These are phyloP conservation scores for Lomentospora prolificans DNA, from an alignment of 2,329 filamentous ascomycete species.

Conservation along the genomic window DNA sequence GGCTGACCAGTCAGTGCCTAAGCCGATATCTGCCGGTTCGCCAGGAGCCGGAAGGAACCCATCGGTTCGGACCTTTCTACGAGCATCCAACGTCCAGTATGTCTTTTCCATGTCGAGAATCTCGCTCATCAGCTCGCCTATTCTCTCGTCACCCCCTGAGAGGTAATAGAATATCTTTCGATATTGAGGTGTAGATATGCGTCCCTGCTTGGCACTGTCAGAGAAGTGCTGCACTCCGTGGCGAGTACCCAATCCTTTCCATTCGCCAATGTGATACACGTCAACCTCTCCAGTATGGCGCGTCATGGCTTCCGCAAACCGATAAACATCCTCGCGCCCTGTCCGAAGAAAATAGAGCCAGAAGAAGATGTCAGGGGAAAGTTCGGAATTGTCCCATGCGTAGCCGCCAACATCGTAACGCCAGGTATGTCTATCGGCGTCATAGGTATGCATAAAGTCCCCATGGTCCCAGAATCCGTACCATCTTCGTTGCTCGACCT, in stretches of 20 bases:
- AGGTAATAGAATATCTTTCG: constrained; percentile 48
- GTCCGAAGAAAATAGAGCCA: constrained; percentile 55
- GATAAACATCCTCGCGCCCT: constrained; percentile 45
- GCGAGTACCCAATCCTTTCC: constrained; percentile 50
- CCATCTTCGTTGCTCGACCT: constrained; percentile 49
- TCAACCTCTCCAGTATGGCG: constrained; percentile 53
- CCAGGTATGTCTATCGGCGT: constrained; percentile 48
- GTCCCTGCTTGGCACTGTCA: constrained; percentile 52
- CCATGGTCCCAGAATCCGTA: constrained; percentile 55
- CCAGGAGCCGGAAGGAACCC: constrained; percentile 30
- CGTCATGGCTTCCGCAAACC: constrained; percentile 47
- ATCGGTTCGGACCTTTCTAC: constrained; percentile 47
- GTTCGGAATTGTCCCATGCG: constrained; percentile 55
- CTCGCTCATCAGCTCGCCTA: constrained; percentile 43
- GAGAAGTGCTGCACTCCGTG: constrained; percentile 54
- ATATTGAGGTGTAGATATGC: constrained; percentile 49
- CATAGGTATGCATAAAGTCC: constrained; percentile 55
- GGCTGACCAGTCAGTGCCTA: constrained; percentile 51
- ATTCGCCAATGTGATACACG: constrained; percentile 48
- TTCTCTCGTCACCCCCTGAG: constrained; percentile 46
- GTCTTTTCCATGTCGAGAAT: constrained; percentile 41
- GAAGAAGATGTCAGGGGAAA: constrained; percentile 52
- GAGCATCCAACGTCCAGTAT: constrained; percentile 42
- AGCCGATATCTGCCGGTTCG: constrained; percentile 31
- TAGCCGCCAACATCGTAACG: constrained; percentile 54